These are phyloP conservation scores for Spergularia bocconei DNA, from an alignment of 148 eudicot species.

Conservation along the genomic window DNA sequence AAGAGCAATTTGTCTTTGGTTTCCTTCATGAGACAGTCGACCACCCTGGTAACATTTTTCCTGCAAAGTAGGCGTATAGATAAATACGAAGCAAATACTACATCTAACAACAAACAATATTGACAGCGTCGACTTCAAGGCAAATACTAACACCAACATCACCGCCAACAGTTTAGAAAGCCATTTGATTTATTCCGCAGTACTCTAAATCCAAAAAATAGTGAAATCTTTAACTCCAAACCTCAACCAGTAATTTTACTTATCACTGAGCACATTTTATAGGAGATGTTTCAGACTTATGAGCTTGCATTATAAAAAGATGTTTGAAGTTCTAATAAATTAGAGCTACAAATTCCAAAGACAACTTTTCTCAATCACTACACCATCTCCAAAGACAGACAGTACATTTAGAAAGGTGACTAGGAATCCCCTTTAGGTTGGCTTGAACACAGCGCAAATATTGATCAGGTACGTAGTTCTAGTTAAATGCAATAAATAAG, in stretches of 20 bases:
- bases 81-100: not conserved
- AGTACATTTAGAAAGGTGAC: not conserved
- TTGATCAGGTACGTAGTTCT: not conserved
- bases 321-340: not conserved
- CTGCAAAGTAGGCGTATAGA: conserved; percentile 36
- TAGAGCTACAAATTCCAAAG: not conserved
- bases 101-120: not conserved
- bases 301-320: too few relatives aligned
- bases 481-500: not conserved
- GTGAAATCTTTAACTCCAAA: not conserved
- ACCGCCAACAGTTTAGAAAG: not conserved
- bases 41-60: conserved; percentile 39
- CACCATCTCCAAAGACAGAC: not conserved
- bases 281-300: too few relatives aligned
- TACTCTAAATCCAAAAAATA: not conserved
- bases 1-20: conserved; percentile 44
- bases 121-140: not conserved
- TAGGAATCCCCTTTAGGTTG: not conserved
- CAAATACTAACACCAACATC: not conserved
- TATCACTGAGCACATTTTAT: not conserved
- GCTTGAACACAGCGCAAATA: not conserved
- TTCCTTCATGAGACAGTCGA: conserved; percentile 62
- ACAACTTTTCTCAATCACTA: not conserved
- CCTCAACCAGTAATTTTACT: not conserved
- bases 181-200: not conserved